These are phyloP conservation scores for Leccinum variicolor DNA, from an alignment of 768 basidiomycete genomes.

Conservation along the genomic window DNA sequence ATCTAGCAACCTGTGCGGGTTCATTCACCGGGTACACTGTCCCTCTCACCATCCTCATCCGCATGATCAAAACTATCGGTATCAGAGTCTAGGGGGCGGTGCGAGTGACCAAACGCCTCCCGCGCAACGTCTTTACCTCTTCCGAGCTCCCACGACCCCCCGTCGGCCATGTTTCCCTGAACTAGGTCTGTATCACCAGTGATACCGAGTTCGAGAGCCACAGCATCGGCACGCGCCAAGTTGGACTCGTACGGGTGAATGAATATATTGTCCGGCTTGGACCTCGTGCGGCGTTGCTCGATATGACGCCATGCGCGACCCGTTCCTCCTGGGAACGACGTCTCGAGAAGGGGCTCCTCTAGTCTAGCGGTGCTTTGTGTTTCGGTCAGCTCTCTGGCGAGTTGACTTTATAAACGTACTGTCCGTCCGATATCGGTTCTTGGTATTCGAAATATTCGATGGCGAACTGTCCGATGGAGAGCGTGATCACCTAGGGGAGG, in stretches of 20 bases:
- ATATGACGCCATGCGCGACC: slow-evolving; percentile 1
- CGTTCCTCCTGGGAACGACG: neutral
- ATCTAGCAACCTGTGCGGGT: neutral
- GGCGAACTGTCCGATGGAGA: slow-evolving; percentile 57
- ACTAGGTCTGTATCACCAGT: slow-evolving; percentile 47
- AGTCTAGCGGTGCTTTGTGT: slow-evolving; percentile 7
- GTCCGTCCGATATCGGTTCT: slow-evolving; percentile 14
- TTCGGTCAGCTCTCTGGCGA: neutral
- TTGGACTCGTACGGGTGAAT: slow-evolving; percentile 65
- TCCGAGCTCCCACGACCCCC: slow-evolving; percentile 49
- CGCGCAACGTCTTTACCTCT: slow-evolving; percentile 50
- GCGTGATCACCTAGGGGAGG: slow-evolving; percentile 45
- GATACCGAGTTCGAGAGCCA: slow-evolving; percentile 53
- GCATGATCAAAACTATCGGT: slow-evolving; percentile 6
- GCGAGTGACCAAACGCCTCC: slow-evolving; percentile 35
- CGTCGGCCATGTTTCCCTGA: slow-evolving; percentile 35
- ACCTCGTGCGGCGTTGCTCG: slow-evolving; percentile 41
- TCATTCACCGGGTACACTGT: neutral
- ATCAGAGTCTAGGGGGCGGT: slow-evolving; percentile 4
- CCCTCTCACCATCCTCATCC: slow-evolving; percentile 14
- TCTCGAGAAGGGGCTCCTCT: slow-evolving; percentile 24
- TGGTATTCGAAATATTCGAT: slow-evolving; percentile 36
- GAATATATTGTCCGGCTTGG: slow-evolving; percentile 56
- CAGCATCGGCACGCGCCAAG: slow-evolving; percentile 62
- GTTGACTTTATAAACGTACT: slow-evolving; percentile 15